Percentiles rank a stretch among this genome's conserved stretches.
Evolutionary conservation across 2,329 filamentous ascomycete genomes (phyloP).

Genomic region (Monilinia polystroma): DNA sequence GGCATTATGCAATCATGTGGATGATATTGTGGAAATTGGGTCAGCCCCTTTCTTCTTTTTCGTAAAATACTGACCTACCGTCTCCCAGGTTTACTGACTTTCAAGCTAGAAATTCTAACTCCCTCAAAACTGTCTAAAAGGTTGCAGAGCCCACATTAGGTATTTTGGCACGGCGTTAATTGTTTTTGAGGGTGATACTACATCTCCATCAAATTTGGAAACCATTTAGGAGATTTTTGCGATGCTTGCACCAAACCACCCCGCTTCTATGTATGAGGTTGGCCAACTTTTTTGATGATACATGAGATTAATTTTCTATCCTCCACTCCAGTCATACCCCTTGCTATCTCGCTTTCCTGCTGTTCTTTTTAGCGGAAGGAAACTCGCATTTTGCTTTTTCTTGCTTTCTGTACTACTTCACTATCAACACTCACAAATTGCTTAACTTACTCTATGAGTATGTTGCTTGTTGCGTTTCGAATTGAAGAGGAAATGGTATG

Average conservation of each 20-base stretch:
- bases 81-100: slow-evolving; percentile 28
- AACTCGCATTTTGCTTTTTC: slow-evolving; percentile 36
- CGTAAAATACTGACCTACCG: slow-evolving; percentile 30
- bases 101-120: slow-evolving; percentile 49
- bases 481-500: slow-evolving; percentile 22
- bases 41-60: slow-evolving; percentile 29
- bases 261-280: slow-evolving; percentile 45
- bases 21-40: slow-evolving; percentile 87
- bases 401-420: slow-evolving; percentile 33
- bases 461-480: slow-evolving; percentile 15
- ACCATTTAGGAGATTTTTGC: slow-evolving; percentile 39
- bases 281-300: slow-evolving; percentile 42
- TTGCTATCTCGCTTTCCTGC: slow-evolving; percentile 36
- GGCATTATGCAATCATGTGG: slow-evolving; percentile 96
- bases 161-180: slow-evolving; percentile 38
- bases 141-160: slow-evolving; percentile 34
- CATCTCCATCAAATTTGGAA: slow-evolving; percentile 42
- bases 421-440: slow-evolving; percentile 16
- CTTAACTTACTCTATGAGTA: slow-evolving; percentile 28
- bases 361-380: slow-evolving; percentile 36
- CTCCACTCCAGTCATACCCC: slow-evolving; percentile 44
- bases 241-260: slow-evolving; percentile 40
- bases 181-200: slow-evolving; percentile 39
- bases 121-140: slow-evolving; percentile 53
- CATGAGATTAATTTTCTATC: slow-evolving; percentile 30